These are phyloP conservation scores for Ophiostoma novo-ulmi DNA, from an alignment of 2,329 filamentous ascomycete genomes.

Conservation along the genomic window DNA sequence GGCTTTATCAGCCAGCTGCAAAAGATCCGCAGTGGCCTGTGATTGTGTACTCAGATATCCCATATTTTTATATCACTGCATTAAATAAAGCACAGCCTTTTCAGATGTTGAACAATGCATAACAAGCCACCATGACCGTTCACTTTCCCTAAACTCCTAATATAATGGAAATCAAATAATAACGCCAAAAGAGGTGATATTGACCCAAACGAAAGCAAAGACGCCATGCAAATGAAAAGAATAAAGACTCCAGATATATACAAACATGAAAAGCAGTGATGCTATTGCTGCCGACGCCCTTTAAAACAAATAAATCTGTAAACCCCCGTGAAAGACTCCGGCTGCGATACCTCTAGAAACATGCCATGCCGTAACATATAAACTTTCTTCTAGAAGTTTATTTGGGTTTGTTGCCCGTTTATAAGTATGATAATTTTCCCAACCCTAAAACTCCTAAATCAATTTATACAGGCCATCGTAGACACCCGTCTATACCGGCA, in stretches of 20 bases:
- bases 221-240: background rate
- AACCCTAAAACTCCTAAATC: background rate
- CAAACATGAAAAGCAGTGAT: background rate
- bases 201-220: background rate
- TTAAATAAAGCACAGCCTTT: background rate
- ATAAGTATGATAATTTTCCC: constrained; percentile 8
- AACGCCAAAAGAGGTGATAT: background rate
- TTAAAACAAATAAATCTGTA: background rate
- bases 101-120: background rate
- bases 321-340: background rate
- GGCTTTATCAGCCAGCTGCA: constrained; percentile 59
- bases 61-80: background rate
- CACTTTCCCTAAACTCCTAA: background rate
- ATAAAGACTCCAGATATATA: background rate
- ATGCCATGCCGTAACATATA: background rate
- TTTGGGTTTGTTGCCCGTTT: constrained; percentile 5
- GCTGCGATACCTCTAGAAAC: background rate
- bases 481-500: background rate
- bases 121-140: background rate
- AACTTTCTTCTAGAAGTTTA: background rate
- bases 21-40: constrained; percentile 53
- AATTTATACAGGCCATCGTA: background rate
- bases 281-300: background rate
- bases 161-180: background rate
- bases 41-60: constrained; percentile 21